Percentiles rank a stretch among this genome's conserved stretches.
Evolutionary conservation across 352 stramenopile species (phyloP).

Genomic region (Phytophthora foliorum): DNA sequence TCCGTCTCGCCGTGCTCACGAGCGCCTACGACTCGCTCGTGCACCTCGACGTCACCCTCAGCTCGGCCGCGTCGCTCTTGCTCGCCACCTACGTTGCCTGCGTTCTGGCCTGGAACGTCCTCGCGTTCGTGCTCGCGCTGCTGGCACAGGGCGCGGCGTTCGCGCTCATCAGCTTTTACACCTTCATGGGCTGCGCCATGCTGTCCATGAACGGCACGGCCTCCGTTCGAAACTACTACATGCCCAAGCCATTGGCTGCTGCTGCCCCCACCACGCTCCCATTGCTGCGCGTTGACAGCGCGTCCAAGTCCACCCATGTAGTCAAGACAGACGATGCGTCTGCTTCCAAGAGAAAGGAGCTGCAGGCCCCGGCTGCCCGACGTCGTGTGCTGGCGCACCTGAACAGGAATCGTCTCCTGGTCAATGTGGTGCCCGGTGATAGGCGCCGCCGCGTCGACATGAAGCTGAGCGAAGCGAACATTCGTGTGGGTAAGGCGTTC

Average conservation of each 20-base stretch:
- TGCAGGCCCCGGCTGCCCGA: slow-evolving; percentile 49
- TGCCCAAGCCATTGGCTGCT: background rate
- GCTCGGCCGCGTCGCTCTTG: slow-evolving; percentile 40
- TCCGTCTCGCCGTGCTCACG: slow-evolving; percentile 54
- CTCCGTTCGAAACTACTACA: slow-evolving; percentile 15
- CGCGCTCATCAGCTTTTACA: slow-evolving; percentile 61
- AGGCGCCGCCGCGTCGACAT: slow-evolving; percentile 65
- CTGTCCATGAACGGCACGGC: slow-evolving; percentile 40
- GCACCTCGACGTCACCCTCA: slow-evolving; percentile 36
- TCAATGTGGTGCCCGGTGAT: slow-evolving; percentile 69
- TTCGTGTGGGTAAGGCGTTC: slow-evolving; percentile 86
- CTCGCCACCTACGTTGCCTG: slow-evolving; percentile 40
- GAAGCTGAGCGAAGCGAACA: slow-evolving; percentile 57
- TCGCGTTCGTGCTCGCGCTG: slow-evolving; percentile 33
- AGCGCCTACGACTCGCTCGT: slow-evolving; percentile 41
- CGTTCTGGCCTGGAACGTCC: slow-evolving; percentile 38
- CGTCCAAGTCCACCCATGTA: slow-evolving; percentile 26
- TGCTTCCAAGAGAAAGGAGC: slow-evolving; percentile 39
- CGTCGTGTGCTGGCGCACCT: slow-evolving; percentile 58
- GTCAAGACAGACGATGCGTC: slow-evolving; percentile 37
- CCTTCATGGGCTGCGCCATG: slow-evolving; percentile 54
- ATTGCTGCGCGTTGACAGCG: slow-evolving; percentile 37
- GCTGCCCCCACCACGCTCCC: slow-evolving; percentile 36
- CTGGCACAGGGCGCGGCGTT: slow-evolving; percentile 47
- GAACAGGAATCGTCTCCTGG: slow-evolving; percentile 44